These are phyloP conservation scores for Penicillium bovifimosum DNA, from an alignment of 495 filamentous ascomycete species.

Conservation along the genomic window DNA sequence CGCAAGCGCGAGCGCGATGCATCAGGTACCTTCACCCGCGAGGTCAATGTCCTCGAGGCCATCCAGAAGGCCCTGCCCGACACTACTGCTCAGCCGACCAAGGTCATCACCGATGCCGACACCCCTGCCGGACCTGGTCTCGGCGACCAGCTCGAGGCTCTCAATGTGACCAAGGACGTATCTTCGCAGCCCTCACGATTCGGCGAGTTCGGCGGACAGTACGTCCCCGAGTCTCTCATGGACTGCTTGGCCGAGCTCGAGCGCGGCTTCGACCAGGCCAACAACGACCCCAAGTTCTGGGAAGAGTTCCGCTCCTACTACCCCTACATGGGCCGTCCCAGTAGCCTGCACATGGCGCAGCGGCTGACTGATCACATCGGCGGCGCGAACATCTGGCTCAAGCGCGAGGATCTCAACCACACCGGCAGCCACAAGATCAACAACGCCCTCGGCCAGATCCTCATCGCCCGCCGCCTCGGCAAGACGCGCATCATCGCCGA, in stretches of 20 bases:
- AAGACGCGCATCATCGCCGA: constrained; percentile 96
- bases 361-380: constrained; percentile 82
- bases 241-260: constrained; percentile 91
- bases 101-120: constrained; percentile 58
- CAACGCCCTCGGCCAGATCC: constrained; percentile 86
- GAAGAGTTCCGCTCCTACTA: constrained; percentile 96
- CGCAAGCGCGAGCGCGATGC: constrained; percentile 39
- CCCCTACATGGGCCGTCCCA: constrained; percentile 93
- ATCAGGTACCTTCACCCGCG: constrained; percentile 27
- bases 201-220: constrained; percentile 97
- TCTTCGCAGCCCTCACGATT: constrained; percentile 73
- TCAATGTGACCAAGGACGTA: constrained; percentile 52
- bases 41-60: constrained; percentile 51
- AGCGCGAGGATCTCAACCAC: constrained; percentile 92
- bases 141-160: constrained; percentile 66
- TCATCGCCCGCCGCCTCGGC: constrained; percentile 75
- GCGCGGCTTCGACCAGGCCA: constrained; percentile 79
- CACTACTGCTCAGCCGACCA: constrained; percentile 32
- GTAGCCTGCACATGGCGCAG: constrained; percentile 82
- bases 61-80: constrained; percentile 47
- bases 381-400: constrained; percentile 93
- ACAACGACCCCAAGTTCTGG: constrained; percentile 89
- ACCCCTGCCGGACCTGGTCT: constrained; percentile 54
- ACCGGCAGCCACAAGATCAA: constrained; percentile 92
- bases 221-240: constrained; percentile 96